Conservation (phyloP, 1,284 basidiomycete genomes). For the Apiotrichum siamense region DNA sequence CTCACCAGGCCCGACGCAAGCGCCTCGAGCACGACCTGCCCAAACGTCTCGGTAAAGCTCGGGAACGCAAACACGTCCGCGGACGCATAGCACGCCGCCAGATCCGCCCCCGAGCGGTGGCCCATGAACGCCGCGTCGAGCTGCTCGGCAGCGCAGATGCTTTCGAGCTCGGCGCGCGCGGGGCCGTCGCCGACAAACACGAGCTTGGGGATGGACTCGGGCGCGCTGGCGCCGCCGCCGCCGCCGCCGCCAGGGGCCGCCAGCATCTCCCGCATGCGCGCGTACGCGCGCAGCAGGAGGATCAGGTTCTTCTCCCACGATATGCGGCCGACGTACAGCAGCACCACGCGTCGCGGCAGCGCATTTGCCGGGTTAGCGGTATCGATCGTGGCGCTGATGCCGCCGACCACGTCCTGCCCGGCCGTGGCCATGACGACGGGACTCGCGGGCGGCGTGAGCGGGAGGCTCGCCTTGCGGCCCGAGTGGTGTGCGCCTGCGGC, state of each 20-base stretch:
- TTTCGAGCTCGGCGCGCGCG: conserved; percentile 50
- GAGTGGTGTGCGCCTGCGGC: conserved; percentile 40
- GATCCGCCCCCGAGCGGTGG: conserved; percentile 47
- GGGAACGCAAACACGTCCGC: conserved; percentile 56
- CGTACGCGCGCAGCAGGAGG: conserved; percentile 53
- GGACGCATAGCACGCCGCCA: conserved; percentile 52
- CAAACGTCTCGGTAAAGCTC: conserved; percentile 54
- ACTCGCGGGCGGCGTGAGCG: conserved; percentile 42
- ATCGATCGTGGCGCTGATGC: conserved; percentile 19
- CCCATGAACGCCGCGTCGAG: conserved; percentile 54
- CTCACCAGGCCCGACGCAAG: conserved; percentile 51
- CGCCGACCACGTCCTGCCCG: neutral
- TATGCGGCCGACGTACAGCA: conserved; percentile 47
- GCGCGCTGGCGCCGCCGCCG: no score
- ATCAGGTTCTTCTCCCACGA: conserved; percentile 58
- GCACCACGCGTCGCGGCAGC: conserved; percentile 30
- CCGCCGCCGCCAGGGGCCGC: no score
- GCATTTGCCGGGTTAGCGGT: conserved; percentile 13
- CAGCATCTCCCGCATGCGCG: conserved; percentile 32
- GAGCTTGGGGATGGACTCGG: conserved; percentile 47
- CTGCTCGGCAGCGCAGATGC: conserved; percentile 46
- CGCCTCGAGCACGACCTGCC: conserved; percentile 56
- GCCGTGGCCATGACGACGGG: conserved; percentile 23
- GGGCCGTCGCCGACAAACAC: conserved; percentile 57
- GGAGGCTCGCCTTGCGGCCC: conserved; percentile 31